These are phyloP conservation scores for Penicillium thymicola DNA, from an alignment of 2,329 filamentous ascomycete species.

Conservation along the genomic window DNA sequence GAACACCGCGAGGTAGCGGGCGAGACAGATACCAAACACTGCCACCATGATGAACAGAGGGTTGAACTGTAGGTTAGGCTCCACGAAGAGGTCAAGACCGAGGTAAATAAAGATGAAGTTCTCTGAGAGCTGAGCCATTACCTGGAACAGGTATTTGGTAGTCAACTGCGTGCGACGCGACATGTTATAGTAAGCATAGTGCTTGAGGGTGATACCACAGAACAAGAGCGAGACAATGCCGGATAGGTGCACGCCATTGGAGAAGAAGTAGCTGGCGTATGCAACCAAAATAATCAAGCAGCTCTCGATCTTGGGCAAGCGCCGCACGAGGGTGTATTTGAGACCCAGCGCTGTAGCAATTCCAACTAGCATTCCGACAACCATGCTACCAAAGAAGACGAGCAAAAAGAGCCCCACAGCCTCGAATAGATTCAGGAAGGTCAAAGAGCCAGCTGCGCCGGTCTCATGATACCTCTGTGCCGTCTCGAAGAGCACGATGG, in stretches of 20 bases:
- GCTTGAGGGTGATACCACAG: constrained; percentile 96
- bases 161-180: constrained; percentile 94
- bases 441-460: constrained; percentile 63
- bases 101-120: constrained; percentile 99
- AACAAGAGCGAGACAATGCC: constrained; percentile 95
- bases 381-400: constrained; percentile 89
- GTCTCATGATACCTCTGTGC: constrained; percentile 83
- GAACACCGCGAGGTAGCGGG: constrained; percentile 91
- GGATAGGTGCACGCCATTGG: constrained; percentile 92
- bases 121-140: constrained; percentile 90
- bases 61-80: constrained; percentile 82
- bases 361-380: constrained; percentile 84
- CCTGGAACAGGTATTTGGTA: constrained; percentile 95
- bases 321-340: constrained; percentile 90
- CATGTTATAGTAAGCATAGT: constrained; percentile 99
- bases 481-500: constrained; percentile 97
- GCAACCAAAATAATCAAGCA: constrained; percentile 90
- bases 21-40: constrained; percentile 84
- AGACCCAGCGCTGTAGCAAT: constrained; percentile 81
- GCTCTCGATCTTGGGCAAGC: constrained; percentile 95
- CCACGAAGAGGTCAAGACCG: constrained; percentile 89
- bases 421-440: constrained; percentile 79
- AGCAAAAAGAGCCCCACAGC: constrained; percentile 91
- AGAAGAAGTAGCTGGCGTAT: constrained; percentile 97
- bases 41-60: constrained; percentile 93